Evolutionary conservation across 306 rosid species (phyloP).

Genomic region (Hippophae rhamnoides): DNA sequence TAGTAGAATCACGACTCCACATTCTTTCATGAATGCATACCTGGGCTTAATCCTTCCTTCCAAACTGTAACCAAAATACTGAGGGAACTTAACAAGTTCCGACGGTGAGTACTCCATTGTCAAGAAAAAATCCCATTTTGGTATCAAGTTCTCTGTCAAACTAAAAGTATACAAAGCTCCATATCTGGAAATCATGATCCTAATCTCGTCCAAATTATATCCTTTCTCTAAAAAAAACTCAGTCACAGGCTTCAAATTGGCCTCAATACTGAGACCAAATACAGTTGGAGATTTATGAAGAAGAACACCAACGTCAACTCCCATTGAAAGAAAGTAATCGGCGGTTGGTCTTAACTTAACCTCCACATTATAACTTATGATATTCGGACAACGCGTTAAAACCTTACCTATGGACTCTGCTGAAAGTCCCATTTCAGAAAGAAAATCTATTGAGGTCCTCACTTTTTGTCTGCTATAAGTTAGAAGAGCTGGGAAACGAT

Average conservation of each 20-base stretch:
- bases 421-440: slow-evolving; percentile 48
- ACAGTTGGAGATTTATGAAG: slow-evolving; percentile 38
- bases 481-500: slow-evolving; percentile 51
- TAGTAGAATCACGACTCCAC: slow-evolving; percentile 37
- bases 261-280: slow-evolving; percentile 57
- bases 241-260: slow-evolving; percentile 49
- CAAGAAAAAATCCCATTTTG: slow-evolving; percentile 61
- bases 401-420: slow-evolving; percentile 51
- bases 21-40: slow-evolving; percentile 32
- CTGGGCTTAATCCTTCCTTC: slow-evolving; percentile 57
- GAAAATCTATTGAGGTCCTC: slow-evolving; percentile 34
- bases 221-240: slow-evolving; percentile 55
- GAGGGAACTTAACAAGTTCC: slow-evolving; percentile 59
- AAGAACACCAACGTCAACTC: slow-evolving; percentile 56
- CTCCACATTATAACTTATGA: slow-evolving; percentile 51
- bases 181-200: slow-evolving; percentile 56
- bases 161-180: slow-evolving; percentile 46
- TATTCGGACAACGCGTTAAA: slow-evolving; percentile 50
- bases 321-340: slow-evolving; percentile 45
- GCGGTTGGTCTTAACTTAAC: slow-evolving; percentile 59
- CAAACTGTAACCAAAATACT: slow-evolving; percentile 57
- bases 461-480: slow-evolving; percentile 56
- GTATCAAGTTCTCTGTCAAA: slow-evolving; percentile 38
- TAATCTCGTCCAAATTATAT: slow-evolving; percentile 44
- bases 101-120: slow-evolving; percentile 46